A percentile compares a stretch with the other conserved stretches of the same genome.
Evolutionary conservation across 371 early-diverging fungal genomes (phyloP).

Genomic region (Dinochytrium kinnereticum): DNA sequence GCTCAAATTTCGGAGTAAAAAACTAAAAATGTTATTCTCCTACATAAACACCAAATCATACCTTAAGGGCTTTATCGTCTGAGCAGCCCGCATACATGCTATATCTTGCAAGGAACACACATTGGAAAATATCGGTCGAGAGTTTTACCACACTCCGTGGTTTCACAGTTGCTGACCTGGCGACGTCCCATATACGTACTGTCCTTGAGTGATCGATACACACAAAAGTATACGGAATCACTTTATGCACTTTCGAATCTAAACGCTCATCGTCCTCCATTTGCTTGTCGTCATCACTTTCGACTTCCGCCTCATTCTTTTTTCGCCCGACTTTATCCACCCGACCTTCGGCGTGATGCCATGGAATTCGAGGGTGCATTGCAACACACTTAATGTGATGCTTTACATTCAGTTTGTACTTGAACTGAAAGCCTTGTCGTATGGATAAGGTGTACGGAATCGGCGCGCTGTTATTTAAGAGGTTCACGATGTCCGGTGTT

Average conservation of each 20-base stretch:
- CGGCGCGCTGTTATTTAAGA: slow-evolving; percentile 16
- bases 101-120: slow-evolving; percentile 36
- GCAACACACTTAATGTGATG: slow-evolving; percentile 34
- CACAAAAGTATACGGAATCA: slow-evolving; percentile 32
- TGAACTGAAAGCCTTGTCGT: slow-evolving; percentile 47
- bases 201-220: slow-evolving; percentile 36
- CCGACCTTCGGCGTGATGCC: slow-evolving; percentile 39
- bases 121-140: slow-evolving; percentile 20
- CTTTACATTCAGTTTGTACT: slow-evolving; percentile 27
- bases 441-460: slow-evolving; percentile 46
- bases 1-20: slow-evolving; percentile 44
- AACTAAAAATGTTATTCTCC: slow-evolving; percentile 27
- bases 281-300: slow-evolving; percentile 16
- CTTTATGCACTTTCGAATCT: slow-evolving; percentile 10
- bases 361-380: slow-evolving; percentile 38
- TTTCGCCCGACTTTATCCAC: slow-evolving; percentile 6
- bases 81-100: slow-evolving; percentile 46
- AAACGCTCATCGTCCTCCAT: slow-evolving; percentile 19
- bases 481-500: slow-evolving; percentile 18
- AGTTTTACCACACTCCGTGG: slow-evolving; percentile 8
- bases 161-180: slow-evolving; percentile 13
- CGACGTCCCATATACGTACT: slow-evolving; percentile 42
- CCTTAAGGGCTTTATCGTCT: slow-evolving; percentile 45
- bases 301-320: not conserved
- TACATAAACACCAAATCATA: not conserved